Evolutionary conservation across 2,329 filamentous ascomycete species (phyloP).

Genomic region (Aspergillus melleus): DNA sequence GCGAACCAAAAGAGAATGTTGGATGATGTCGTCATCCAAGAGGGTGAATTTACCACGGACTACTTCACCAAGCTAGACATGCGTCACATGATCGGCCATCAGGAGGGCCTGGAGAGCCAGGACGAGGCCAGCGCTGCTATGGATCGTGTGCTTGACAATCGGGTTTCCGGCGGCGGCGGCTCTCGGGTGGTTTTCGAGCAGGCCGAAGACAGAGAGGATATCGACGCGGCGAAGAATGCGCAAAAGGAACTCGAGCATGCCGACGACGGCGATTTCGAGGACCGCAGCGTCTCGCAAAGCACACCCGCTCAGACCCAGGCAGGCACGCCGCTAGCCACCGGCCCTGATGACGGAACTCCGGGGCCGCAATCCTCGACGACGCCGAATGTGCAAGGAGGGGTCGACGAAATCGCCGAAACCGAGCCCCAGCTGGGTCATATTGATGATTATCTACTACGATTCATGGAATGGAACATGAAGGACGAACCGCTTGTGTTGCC

Average conservation of each 20-base stretch:
- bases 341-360: slow-evolving; percentile 30
- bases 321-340: slow-evolving; percentile 39
- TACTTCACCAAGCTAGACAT: slow-evolving; percentile 80
- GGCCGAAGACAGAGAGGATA: slow-evolving; percentile 90
- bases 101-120: slow-evolving; percentile 58
- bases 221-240: slow-evolving; percentile 80
- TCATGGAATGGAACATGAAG: slow-evolving; percentile 62
- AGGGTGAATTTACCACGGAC: slow-evolving; percentile 96
- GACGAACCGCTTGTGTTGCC: slow-evolving; percentile 51
- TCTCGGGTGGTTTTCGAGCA: slow-evolving; percentile 78
- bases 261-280: slow-evolving; percentile 81
- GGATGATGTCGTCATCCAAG: slow-evolving; percentile 97
- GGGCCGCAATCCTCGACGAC: slow-evolving; percentile 9
- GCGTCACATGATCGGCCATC: slow-evolving; percentile 65
- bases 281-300: slow-evolving; percentile 50
- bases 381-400: slow-evolving; percentile 19
- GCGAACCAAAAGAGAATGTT: slow-evolving; percentile 97
- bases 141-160: slow-evolving; percentile 76
- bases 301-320: slow-evolving; percentile 36
- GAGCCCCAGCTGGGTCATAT: slow-evolving; percentile 59
- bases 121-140: slow-evolving; percentile 79
- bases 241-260: slow-evolving; percentile 83
- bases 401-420: slow-evolving; percentile 32
- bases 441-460: slow-evolving; percentile 73
- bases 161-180: slow-evolving; percentile 64